Conservation (phyloP, 192 early-diverging fungal genomes). For the Diversispora epigaea region DNA sequence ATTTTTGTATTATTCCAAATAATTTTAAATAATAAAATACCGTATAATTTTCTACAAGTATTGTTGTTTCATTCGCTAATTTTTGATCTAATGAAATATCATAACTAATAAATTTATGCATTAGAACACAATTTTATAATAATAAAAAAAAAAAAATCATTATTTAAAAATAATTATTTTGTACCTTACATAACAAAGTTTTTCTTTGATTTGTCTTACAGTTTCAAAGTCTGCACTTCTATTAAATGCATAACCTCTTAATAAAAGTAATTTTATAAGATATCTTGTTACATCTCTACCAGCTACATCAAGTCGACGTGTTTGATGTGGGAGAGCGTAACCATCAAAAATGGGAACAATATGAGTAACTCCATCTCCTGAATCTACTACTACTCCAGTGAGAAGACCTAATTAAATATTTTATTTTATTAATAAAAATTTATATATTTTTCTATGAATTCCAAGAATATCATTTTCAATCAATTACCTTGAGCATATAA, state of each 20-base stretch:
- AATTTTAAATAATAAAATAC: slow-evolving; percentile 42
- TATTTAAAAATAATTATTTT: neutral
- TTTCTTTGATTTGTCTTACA: slow-evolving; percentile 96
- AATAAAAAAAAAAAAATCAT: neutral
- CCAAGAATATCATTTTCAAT: too few relatives aligned
- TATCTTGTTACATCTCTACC: slow-evolving; percentile 95
- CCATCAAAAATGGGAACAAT: slow-evolving; percentile 99
- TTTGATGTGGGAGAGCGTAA: slow-evolving; percentile 86
- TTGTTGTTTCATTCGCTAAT: slow-evolving; percentile 94
- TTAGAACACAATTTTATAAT: neutral
- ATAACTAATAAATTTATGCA: slow-evolving; percentile 59
- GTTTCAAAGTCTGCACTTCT: slow-evolving; percentile 98
- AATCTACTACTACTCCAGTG: slow-evolving; percentile 98
- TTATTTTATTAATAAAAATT: too few relatives aligned
- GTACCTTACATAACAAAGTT: slow-evolving; percentile 95
- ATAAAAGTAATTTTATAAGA: slow-evolving; percentile 92
- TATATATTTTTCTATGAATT: too few relatives aligned
- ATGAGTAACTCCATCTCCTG: slow-evolving; percentile 98
- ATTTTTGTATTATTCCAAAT: too few relatives aligned
- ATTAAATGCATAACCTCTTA: slow-evolving; percentile 96
- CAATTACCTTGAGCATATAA: slow-evolving; percentile 92
- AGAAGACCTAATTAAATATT: slow-evolving; percentile 58
- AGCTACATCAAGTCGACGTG: slow-evolving; percentile 90
- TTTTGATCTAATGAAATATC: slow-evolving; percentile 93
- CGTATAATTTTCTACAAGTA: slow-evolving; percentile 93